Base-by-base conservation (phyloP, 305 asterid species). In the Fraxinus sp. region DNA sequence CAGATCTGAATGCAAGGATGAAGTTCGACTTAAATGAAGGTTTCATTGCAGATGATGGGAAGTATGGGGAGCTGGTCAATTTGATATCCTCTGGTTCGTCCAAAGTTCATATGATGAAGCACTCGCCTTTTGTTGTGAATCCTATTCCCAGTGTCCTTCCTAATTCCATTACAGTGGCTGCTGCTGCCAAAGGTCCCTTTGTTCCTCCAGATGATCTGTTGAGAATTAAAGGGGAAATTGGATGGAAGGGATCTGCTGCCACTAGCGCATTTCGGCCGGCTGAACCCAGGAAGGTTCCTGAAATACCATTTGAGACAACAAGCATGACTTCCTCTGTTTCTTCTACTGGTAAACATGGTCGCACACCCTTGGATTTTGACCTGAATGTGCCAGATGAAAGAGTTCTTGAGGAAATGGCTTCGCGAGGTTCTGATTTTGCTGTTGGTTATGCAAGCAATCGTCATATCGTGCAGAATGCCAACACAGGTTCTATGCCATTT, bases 251-350 rank as follows among this genome's bases (percentile, higher is more conserved):
- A 8, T 93, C 98, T 79, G 98, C 99, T 64, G 94, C 97, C 46
- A 96, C 99, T 7, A 96, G 98, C 85, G 99, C 98, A 55, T 96
- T 96, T 85, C 92, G 98, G 46, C 99, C 98, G 7, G 98, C 98
- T 20, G 99, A 96, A 84, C 98, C 99, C 64, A 82, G 99, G 75
- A 94, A 90, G 87, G 87, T 85, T 72, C 80, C 82, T 75, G 96
- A 90, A 84, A 46, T 77, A 66, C 87, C 86, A 11, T 49, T 84
- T 49, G 82, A 80, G 83, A 57, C 88, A 18, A 18, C 87, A 26
- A 84, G 59, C 81, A 78, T 49, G 22, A 80, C 83, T 28, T 73
- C 30, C n/a, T 9, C 87, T 28, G 94, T 87, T 80, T 86, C 87
- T 71, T 90, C 93, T 32, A 80, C 91, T 55, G 84, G 90, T 85